Percentiles rank a stretch among this genome's conserved stretches.
These are phyloP conservation scores for Ziziphus jujuba DNA, from an alignment of 306 rosid genomes.

Conservation along the genomic window DNA sequence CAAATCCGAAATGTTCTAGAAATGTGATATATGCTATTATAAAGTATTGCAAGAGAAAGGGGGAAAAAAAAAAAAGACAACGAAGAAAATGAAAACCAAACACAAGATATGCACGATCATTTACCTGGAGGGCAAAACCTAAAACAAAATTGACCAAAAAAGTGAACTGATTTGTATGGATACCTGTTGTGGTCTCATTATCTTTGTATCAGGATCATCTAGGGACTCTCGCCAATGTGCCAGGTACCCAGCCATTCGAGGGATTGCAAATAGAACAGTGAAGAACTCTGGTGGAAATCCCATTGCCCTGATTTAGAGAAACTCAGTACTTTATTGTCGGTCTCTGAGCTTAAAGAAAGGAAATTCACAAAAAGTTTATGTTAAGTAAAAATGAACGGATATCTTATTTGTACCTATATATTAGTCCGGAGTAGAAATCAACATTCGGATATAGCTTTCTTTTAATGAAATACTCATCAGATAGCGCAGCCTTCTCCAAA, in stretches of 20 bases:
- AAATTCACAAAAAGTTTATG: neutral
- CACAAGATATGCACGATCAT: too few relatives aligned
- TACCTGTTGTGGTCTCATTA: slow-evolving; percentile 93
- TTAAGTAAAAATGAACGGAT: neutral
- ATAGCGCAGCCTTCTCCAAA: slow-evolving; percentile 80
- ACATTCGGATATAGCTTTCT: slow-evolving; percentile 92
- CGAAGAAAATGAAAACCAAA: too few relatives aligned
- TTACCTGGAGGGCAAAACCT: too few relatives aligned
- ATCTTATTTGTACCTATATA: slow-evolving; percentile 47
- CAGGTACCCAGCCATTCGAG: slow-evolving; percentile 94
- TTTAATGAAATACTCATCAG: slow-evolving; percentile 81
- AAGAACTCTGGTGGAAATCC: slow-evolving; percentile 88
- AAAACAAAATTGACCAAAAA: neutral
- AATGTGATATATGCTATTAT: too few relatives aligned
- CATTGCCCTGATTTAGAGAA: slow-evolving; percentile 68
- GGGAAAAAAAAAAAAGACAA: too few relatives aligned
- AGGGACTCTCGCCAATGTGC: slow-evolving; percentile 96
- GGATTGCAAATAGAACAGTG: slow-evolving; percentile 84
- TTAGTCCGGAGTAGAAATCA: slow-evolving; percentile 90
- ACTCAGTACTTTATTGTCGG: neutral
- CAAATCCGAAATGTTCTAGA: too few relatives aligned
- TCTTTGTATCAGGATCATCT: slow-evolving; percentile 90
- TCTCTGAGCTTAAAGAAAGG: neutral
- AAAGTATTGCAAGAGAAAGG: too few relatives aligned
- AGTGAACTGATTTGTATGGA: slow-evolving; percentile 7